These are phyloP conservation scores for Cryptosporidium meleagridis DNA, from an alignment of 169 alveolate species.

Conservation along the genomic window DNA sequence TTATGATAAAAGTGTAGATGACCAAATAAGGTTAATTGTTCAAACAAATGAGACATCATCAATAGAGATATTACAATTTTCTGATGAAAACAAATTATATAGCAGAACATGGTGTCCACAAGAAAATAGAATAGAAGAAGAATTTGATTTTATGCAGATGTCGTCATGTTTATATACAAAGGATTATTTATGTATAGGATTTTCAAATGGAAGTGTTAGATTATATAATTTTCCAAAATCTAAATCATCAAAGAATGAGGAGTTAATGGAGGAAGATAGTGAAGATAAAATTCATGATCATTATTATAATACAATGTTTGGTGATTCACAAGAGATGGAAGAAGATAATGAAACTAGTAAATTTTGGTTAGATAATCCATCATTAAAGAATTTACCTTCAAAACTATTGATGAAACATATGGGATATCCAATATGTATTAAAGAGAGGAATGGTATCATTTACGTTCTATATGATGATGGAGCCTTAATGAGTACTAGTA, in stretches of 20 bases:
- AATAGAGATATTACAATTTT: constrained; percentile 18
- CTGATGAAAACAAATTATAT: neutral
- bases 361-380: constrained; percentile 36
- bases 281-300: constrained; percentile 13
- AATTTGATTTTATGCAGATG: constrained; percentile 40
- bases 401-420: constrained; percentile 51
- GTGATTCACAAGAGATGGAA: constrained; percentile 54
- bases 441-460: constrained; percentile 14
- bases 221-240: constrained; percentile 1
- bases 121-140: constrained; percentile 13
- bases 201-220: constrained; percentile 61
- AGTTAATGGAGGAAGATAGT: neutral
- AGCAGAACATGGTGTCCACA: constrained; percentile 56
- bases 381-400: neutral
- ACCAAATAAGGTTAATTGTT: neutral
- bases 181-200: constrained; percentile 31
- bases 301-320: constrained; percentile 65
- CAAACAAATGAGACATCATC: constrained; percentile 46
- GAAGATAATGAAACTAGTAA: neutral
- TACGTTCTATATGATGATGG: constrained; percentile 72
- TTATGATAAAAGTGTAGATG: constrained; percentile 2
- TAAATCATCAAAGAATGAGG: neutral
- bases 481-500: constrained; percentile 21
- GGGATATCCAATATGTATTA: constrained; percentile 65
- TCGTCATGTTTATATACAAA: constrained; percentile 50